Conservation (phyloP, 2,329 filamentous ascomycete genomes). For the Trichocomaceae sp. region DNA sequence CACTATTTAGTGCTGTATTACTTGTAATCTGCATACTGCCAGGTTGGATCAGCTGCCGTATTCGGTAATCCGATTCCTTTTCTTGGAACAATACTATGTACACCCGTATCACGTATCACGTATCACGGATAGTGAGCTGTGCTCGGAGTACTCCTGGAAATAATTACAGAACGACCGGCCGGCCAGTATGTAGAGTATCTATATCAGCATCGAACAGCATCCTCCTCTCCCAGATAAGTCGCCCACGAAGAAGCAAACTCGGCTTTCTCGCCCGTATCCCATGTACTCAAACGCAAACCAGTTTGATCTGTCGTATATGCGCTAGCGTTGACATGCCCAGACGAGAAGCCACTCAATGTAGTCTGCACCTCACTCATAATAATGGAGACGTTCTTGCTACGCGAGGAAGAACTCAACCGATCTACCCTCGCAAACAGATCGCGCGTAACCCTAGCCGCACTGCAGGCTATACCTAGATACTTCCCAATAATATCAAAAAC, state of each 20-base stretch:
- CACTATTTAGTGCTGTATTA: too few species aligned
- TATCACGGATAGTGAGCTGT: too few species aligned
- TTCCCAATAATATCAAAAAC: slow-evolving; percentile 11
- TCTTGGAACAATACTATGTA: too few species aligned
- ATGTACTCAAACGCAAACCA: neutral
- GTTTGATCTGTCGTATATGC: neutral
- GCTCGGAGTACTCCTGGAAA: too few species aligned
- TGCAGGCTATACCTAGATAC: slow-evolving; percentile 7
- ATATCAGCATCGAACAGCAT: neutral
- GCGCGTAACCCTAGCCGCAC: slow-evolving; percentile 7
- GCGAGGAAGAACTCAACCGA: neutral
- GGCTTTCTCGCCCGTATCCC: neutral
- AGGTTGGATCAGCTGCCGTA: neutral
- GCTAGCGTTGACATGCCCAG: neutral
- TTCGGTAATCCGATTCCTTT: neutral
- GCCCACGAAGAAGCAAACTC: neutral
- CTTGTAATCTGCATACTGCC: neutral
- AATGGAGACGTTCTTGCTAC: neutral
- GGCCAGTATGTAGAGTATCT: neutral
- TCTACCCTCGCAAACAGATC: slow-evolving; percentile 2
- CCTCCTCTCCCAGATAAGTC: neutral
- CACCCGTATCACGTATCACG: too few species aligned
- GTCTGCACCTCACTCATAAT: neutral
- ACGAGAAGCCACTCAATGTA: neutral
- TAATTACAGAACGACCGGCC: neutral